These are phyloP conservation scores for Aspergillus neoniger DNA, from an alignment of 2,329 filamentous ascomycete genomes.

Conservation along the genomic window DNA sequence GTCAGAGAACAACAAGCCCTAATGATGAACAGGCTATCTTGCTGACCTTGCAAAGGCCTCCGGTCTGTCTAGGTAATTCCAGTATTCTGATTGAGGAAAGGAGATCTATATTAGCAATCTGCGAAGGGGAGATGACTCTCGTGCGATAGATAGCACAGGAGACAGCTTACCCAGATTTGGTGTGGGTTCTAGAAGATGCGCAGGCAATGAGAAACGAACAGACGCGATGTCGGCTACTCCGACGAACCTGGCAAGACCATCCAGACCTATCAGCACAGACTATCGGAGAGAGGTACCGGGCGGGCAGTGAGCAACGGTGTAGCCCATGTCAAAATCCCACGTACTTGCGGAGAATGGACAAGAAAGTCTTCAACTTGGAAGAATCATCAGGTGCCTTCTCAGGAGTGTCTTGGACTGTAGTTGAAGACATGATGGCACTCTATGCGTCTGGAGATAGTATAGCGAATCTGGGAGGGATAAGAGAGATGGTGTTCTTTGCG, in stretches of 20 bases:
- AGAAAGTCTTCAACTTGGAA: conserved; percentile 85
- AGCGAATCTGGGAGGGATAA: not conserved
- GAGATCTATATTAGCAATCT: conserved; percentile 18
- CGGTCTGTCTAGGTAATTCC: conserved; percentile 95
- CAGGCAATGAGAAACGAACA: conserved; percentile 92
- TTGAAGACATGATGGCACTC: conserved; percentile 32
- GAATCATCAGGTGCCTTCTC: conserved; percentile 72
- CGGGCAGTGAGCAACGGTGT: not conserved
- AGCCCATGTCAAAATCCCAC: not conserved
- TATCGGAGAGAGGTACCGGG: not conserved
- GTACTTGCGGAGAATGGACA: conserved; percentile 84
- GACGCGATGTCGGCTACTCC: conserved; percentile 93
- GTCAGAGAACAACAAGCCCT: conserved; percentile 39
- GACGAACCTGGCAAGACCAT: conserved; percentile 69
- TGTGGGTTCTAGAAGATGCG: conserved; percentile 91
- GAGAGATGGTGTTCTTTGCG: not conserved
- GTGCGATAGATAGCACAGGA: not conserved
- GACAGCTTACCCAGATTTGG: conserved; percentile 72
- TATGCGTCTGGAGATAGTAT: not conserved
- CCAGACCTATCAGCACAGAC: conserved; percentile 3
- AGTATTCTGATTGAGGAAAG: conserved; percentile 69
- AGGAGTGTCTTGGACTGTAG: conserved; percentile 30
- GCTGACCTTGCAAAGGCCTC: conserved; percentile 75
- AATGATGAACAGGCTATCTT: conserved; percentile 23
- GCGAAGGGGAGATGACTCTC: not conserved